Percentiles rank a stretch among this genome's conserved stretches.
Conservation (phyloP, 108 stramenopile genomes). For the Discostella stelligeroides region DNA sequence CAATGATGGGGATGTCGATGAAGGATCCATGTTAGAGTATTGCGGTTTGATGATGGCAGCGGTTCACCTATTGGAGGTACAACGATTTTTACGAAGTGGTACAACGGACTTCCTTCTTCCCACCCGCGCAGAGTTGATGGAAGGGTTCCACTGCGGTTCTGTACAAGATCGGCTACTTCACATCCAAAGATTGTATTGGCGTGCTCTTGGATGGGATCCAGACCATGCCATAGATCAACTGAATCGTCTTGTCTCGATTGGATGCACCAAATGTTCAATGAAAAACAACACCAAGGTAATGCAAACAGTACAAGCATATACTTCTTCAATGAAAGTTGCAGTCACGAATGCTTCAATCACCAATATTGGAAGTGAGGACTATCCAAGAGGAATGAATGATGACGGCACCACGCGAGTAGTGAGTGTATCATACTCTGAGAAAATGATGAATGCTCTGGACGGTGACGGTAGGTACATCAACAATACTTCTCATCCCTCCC, state of each 20-base stretch:
- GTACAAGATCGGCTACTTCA: constrained; percentile 51
- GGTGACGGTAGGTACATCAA: neutral
- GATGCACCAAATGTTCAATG: neutral
- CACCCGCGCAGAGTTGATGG: neutral
- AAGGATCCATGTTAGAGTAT: constrained; percentile 54
- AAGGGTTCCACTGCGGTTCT: neutral
- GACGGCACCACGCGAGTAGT: constrained; percentile 73
- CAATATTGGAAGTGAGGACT: neutral
- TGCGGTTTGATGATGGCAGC: constrained; percentile 55
- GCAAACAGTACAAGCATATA: constrained; percentile 40
- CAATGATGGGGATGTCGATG: constrained; percentile 11
- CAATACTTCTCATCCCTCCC: constrained; percentile 14
- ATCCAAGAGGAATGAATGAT: constrained; percentile 38
- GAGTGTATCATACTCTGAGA: constrained; percentile 69
- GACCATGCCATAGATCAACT: constrained; percentile 51
- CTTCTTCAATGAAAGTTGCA: constrained; percentile 43
- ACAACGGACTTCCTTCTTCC: constrained; percentile 20
- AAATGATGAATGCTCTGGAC: constrained; percentile 33
- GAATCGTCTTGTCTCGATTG: constrained; percentile 42
- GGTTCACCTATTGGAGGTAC: constrained; percentile 47
- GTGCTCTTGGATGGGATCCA: constrained; percentile 67
- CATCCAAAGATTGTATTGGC: constrained; percentile 57
- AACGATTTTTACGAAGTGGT: constrained; percentile 38
- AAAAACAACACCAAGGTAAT: constrained; percentile 36
- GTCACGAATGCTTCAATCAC: constrained; percentile 38